Base-by-base conservation (phyloP, 2,329 filamentous ascomycete genomes). In the Sporothrix phasma region DNA sequence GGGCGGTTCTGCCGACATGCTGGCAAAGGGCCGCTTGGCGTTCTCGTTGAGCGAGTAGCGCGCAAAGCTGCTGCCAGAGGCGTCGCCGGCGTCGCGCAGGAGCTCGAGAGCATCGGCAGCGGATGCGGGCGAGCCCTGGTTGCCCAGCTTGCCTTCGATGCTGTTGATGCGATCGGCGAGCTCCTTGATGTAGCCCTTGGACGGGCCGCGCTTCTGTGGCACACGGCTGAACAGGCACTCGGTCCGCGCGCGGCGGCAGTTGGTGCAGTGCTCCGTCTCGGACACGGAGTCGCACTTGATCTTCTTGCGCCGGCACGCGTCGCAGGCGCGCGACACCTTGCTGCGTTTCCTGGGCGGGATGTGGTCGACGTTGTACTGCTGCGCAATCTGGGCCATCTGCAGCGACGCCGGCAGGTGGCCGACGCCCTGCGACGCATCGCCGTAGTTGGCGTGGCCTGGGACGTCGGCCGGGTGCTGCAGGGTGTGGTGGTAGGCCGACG, bases 141-240 rank as follows among this genome's bases (percentile, higher is more conserved):
- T 79, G 46, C 81, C 83, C 64, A 94, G 84, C 72, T 90, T 89
- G 68, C 87, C 88, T 73, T 96, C 92, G 53, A 96, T 87, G 49
- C 84, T 87, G 70, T 92, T 86, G 65, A 96, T 85, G 29, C 92
- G 82, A 72, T 96, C 91, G 26, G 91, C 90, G 24, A 96, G 82
- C 74, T 96, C 91, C 73, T 95, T 96, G 73, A 96, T 96, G 70
- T 96, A 96, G 81, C 92, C 92, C 82, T 96, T 96, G 72, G 88
- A 94, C 2, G 92, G 91, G 1, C 92, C 91, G 66, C 90, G 83
- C 75, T 94, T 96, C 80, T 94, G 90, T 0, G 90, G 91, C 62
- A 94, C 87, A 60, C 92, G 84, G 74, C 89, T 95, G 72, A 96
- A 96, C 22, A 92, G 82, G 75, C 92, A 96, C 24, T 80, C 79